A percentile compares a stretch with the other conserved stretches of the same genome.
Conservation (phyloP, 2,329 filamentous ascomycete species). For the Alternaria brassicicola region DNA sequence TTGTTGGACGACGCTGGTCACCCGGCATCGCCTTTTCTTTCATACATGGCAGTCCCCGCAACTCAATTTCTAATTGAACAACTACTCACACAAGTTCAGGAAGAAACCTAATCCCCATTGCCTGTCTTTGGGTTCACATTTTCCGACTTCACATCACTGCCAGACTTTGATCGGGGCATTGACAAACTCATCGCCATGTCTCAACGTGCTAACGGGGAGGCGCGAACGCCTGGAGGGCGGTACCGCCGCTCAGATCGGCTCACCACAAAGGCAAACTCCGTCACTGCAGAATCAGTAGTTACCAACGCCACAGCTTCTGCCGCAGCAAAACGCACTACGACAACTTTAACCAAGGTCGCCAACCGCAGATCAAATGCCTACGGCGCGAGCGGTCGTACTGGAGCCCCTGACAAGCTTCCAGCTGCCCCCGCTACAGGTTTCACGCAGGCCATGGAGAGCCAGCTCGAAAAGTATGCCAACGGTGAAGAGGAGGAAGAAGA, state of each 20-base stretch:
- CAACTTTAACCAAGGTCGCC: slow-evolving; percentile 40
- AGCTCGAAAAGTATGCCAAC: slow-evolving; percentile 35
- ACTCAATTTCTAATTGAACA: not conserved
- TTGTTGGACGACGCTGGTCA: not conserved
- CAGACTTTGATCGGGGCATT: not conserved
- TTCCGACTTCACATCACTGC: not conserved
- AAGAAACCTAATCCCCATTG: not conserved
- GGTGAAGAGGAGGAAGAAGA: slow-evolving; percentile 29
- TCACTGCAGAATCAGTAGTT: slow-evolving; percentile 31
- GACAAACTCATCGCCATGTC: slow-evolving; percentile 26
- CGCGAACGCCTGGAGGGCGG: slow-evolving; percentile 29
- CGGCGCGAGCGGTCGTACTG: slow-evolving; percentile 43
- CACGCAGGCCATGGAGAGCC: slow-evolving; percentile 39
- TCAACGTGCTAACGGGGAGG: slow-evolving; percentile 26
- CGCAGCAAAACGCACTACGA: slow-evolving; percentile 28
- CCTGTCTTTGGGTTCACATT: not conserved
- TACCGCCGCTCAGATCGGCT: slow-evolving; percentile 39
- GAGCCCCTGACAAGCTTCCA: slow-evolving; percentile 37
- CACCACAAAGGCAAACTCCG: slow-evolving; percentile 34
- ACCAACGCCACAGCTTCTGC: slow-evolving; percentile 26
- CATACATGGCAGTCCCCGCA: not conserved
- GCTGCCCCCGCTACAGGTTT: slow-evolving; percentile 39
- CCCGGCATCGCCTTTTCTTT: not conserved
- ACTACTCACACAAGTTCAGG: slow-evolving; percentile 4
- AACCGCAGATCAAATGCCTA: slow-evolving; percentile 45